These are phyloP conservation scores for Globisporangium echinulatum DNA, from an alignment of 352 stramenopile species.

Conservation along the genomic window DNA sequence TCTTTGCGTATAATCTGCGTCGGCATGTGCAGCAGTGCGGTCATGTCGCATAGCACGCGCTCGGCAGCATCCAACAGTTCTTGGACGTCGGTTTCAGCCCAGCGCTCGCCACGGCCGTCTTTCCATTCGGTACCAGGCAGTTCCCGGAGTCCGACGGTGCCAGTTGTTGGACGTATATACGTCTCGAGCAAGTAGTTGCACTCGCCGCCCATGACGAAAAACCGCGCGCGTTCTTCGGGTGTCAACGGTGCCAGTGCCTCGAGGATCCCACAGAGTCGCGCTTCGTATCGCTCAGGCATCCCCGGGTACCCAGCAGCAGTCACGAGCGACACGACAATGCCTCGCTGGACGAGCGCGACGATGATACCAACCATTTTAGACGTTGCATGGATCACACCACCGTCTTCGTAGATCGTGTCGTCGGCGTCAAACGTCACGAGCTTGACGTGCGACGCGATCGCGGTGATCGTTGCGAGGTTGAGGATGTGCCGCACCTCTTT, in stretches of 20 bases:
- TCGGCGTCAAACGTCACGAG: conserved; percentile 85
- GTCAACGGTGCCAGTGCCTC: conserved; percentile 50
- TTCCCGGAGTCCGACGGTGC: conserved; percentile 49
- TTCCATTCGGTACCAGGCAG: conserved; percentile 74
- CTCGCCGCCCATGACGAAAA: conserved; percentile 94
- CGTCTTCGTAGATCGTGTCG: conserved; percentile 85
- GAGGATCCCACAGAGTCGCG: conserved; percentile 69
- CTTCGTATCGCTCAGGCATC: conserved; percentile 58
- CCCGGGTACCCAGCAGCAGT: conserved; percentile 77
- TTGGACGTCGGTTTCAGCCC: conserved; percentile 74
- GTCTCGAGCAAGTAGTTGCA: conserved; percentile 94
- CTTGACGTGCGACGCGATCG: conserved; percentile 66
- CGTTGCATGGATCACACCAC: conserved; percentile 54
- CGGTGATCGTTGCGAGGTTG: conserved; percentile 72
- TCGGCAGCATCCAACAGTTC: conserved; percentile 83
- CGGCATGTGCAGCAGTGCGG: conserved; percentile 79
- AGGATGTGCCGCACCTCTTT: conserved; percentile 82
- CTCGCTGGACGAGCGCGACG: conserved; percentile 55
- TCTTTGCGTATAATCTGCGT: conserved; percentile 90
- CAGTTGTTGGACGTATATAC: conserved; percentile 32
- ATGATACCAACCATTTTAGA: conserved; percentile 74
- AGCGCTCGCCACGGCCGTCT: conserved; percentile 78
- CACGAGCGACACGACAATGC: conserved; percentile 74
- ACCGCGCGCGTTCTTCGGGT: conserved; percentile 55
- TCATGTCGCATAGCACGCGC: conserved; percentile 60